These are phyloP conservation scores for Candida sp. DNA, from an alignment of 1,139 yeast species.

Conservation along the genomic window DNA sequence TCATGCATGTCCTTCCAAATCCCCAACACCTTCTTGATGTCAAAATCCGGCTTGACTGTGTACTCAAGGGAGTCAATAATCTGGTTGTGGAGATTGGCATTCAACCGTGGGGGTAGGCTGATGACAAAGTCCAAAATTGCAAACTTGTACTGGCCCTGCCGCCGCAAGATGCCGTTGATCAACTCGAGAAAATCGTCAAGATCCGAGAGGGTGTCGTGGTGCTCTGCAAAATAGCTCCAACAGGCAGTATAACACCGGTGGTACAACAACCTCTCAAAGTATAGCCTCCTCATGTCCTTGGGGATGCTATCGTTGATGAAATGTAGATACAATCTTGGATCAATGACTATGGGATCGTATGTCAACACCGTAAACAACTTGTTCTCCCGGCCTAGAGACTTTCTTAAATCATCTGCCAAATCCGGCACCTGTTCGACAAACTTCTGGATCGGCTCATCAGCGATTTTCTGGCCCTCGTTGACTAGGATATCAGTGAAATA, in stretches of 20 bases:
- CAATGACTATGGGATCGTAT: conserved; percentile 36
- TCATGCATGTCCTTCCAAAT: conserved; percentile 5
- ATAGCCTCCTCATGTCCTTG: conserved; percentile 19
- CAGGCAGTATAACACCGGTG: conserved; percentile 33
- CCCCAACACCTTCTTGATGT: conserved; percentile 1
- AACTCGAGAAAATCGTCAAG: conserved; percentile 39
- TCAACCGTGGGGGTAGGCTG: conserved; percentile 11
- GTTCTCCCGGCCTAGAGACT: conserved; percentile 31
- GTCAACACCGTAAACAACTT: conserved; percentile 32
- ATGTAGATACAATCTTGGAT: conserved; percentile 30
- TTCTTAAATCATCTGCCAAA: conserved; percentile 15
- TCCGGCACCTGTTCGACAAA: conserved; percentile 18
- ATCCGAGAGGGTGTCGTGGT: conserved; percentile 35
- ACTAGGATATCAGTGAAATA: conserved; percentile 8
- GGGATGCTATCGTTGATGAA: conserved; percentile 15
- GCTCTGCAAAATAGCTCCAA: conserved; percentile 34
- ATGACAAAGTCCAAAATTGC: conserved; percentile 13
- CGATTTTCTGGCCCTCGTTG: conserved; percentile 7
- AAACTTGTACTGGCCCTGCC: conserved; percentile 8
- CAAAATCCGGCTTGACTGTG: conserved; percentile 4
- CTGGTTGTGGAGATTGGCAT: conserved; percentile 9
- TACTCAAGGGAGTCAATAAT: conserved; percentile 9
- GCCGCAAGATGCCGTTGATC: not conserved
- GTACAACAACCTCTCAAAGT: conserved; percentile 31
- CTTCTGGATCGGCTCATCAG: conserved; percentile 4